Percentiles rank a stretch among this genome's conserved stretches.
Conservation (phyloP, 1,284 basidiomycete genomes). For the Cryptococcus sp. region DNA sequence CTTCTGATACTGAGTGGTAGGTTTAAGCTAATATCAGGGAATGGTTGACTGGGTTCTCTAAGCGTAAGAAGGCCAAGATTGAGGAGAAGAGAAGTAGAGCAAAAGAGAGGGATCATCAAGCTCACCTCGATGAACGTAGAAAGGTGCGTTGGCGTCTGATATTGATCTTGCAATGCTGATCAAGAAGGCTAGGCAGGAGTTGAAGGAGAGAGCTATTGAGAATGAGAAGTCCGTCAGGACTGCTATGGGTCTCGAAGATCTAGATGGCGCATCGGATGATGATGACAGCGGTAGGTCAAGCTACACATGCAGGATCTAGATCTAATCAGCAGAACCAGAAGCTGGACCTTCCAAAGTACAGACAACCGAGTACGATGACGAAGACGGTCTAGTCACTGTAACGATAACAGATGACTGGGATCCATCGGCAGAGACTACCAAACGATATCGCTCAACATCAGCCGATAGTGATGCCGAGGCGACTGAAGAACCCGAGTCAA, state of each 20-base stretch:
- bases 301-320: not conserved
- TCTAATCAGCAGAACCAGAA: constrained; percentile 13
- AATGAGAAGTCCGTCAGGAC: constrained; percentile 41
- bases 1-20: not conserved
- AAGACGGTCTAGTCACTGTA: constrained; percentile 46
- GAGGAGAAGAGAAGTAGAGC: constrained; percentile 42
- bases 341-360: constrained; percentile 30
- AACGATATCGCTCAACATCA: constrained; percentile 12
- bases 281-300: constrained; percentile 3
- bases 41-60: constrained; percentile 48
- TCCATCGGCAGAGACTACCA: constrained; percentile 12
- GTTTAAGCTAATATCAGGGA: constrained; percentile 26
- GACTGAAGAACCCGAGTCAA: not conserved
- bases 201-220: constrained; percentile 38
- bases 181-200: constrained; percentile 36
- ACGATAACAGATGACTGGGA: constrained; percentile 49
- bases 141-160: constrained; percentile 25
- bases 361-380: constrained; percentile 41
- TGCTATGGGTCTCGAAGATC: constrained; percentile 42
- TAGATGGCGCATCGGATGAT: constrained; percentile 1
- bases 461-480: constrained; percentile 5
- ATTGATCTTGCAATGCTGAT: not conserved
- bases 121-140: constrained; percentile 41
- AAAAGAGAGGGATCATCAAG: constrained; percentile 44
- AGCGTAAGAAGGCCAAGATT: constrained; percentile 48